Evolutionary conservation across 164 flowering plant species (phyloP).

Genomic region (Sedum album): DNA sequence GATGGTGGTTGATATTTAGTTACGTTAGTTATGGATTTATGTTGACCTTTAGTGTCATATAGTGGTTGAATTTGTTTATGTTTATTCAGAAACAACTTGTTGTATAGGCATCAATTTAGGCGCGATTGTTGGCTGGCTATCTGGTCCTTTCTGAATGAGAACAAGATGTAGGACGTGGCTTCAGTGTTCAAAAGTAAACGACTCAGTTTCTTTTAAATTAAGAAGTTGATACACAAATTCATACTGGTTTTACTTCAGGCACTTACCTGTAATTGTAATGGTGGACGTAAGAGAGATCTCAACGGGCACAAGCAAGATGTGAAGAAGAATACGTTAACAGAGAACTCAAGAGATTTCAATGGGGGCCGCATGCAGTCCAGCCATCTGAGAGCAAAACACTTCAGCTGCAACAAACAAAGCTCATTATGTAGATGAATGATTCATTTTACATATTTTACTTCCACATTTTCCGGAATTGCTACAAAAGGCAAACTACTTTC

Average conservation of each 20-base stretch:
- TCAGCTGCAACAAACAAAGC: neutral
- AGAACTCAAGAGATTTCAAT: neutral
- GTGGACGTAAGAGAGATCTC: neutral
- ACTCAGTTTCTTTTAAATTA: no score
- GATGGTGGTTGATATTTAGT: neutral
- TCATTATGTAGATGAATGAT: neutral
- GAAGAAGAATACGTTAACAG: no score
- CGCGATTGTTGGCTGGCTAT: neutral
- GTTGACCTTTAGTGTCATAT: neutral
- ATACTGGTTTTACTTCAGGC: no score
- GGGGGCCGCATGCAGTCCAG: neutral
- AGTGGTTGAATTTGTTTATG: neutral
- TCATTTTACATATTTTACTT: no score
- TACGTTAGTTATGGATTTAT: neutral
- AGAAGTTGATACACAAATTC: no score
- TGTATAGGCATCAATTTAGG: neutral
- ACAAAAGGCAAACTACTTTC: no score
- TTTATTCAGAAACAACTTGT: neutral
- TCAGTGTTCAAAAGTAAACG: no score
- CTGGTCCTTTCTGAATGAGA: no score
- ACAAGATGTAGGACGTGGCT: no score
- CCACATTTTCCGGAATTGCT: neutral
- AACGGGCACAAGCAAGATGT: neutral
- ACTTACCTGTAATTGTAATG: neutral
- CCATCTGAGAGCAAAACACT: neutral